Evolutionary conservation across 106 monocot species (phyloP), one percentile per base, ranked within the genome.

Genomic region (Dendrobium chrysotoxum): DNA sequence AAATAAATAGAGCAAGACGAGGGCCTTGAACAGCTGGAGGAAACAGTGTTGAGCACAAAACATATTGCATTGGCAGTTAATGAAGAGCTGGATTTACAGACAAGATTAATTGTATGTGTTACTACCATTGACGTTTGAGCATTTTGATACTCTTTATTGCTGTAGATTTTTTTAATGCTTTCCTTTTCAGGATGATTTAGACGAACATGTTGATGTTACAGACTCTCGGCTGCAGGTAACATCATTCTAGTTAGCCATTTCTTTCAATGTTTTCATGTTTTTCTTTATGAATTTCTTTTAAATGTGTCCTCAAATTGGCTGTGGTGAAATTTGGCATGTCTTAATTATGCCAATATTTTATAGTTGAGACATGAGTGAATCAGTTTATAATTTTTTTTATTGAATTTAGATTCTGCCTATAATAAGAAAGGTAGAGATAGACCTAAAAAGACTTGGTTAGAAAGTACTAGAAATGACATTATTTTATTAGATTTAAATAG

Each of bases 51-150:
- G 26, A 96, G 89, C 80, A 96, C 96, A 65, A 96, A 96, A 53
- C 93, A 96, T 86, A 90, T 96, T 71, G 93, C 96, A 54, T 86
- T 96, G 80, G 86, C 96, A 23, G 88, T 96, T 58, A 93, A 93
- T 25, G 96, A 92, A 80, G 96, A 96, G 80, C 78, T 96, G 83
- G 83, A 88, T 79, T 80, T 96, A 78, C 96, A 96, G 23, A 90
- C 90, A 21, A 93, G 92, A 82, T 83, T 96, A 23, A 92, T 96
- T 75, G 96, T 96, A 88, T 70, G 90, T 1, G 7, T 41, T 21
- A 42, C 15, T 18, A 38, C 25, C 39, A 0, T 25, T 4, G 55
- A 4, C 0, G 2, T 20, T 61, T 70, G 35, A 35, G 16, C 2
- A 23, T 70, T 70, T 70, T 70, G 7, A 70, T 70, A 31, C 35